Percentiles rank a stretch among this genome's conserved stretches.
phyloP scores from a whole-genome alignment of 768 basidiomycete genomes.

The Suillus plorans region DNA sequence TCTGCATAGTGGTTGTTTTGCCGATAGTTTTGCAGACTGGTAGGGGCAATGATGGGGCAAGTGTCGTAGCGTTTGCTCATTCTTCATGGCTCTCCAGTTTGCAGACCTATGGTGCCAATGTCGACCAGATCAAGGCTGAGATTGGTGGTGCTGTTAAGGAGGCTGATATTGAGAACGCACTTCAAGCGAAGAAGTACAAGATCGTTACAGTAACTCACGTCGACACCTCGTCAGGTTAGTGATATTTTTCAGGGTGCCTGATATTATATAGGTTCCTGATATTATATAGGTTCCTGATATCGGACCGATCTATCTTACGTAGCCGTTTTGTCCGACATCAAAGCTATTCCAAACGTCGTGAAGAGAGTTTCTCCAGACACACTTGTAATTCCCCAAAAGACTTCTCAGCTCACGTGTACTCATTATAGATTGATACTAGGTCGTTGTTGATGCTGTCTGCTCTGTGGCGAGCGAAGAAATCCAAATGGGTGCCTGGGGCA shows the following conservation, averaged over 20 bases:
- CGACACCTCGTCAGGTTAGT: constrained; percentile 78
- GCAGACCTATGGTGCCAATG: constrained; percentile 84
- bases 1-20: constrained; percentile 91
- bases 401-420: not conserved
- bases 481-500: constrained; percentile 87
- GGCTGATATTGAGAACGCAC: constrained; percentile 61
- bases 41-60: constrained; percentile 27
- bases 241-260: not conserved
- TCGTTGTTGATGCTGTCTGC: constrained; percentile 92
- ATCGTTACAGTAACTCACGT: constrained; percentile 93
- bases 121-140: constrained; percentile 78
- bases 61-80: not conserved
- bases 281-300: not conserved
- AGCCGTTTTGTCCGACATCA: constrained; percentile 86
- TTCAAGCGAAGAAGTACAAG: constrained; percentile 83
- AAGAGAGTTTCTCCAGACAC: constrained; percentile 80
- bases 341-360: constrained; percentile 72
- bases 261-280: no score
- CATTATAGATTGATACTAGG: constrained; percentile 34
- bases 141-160: constrained; percentile 74
- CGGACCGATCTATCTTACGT: constrained; percentile 11
- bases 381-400: constrained; percentile 45
- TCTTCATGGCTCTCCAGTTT: constrained; percentile 46
- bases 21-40: constrained; percentile 88
- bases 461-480: constrained; percentile 96